Evolutionary conservation across 192 early-diverging fungal species (phyloP).

Genomic region (Backusella morwellensis): DNA sequence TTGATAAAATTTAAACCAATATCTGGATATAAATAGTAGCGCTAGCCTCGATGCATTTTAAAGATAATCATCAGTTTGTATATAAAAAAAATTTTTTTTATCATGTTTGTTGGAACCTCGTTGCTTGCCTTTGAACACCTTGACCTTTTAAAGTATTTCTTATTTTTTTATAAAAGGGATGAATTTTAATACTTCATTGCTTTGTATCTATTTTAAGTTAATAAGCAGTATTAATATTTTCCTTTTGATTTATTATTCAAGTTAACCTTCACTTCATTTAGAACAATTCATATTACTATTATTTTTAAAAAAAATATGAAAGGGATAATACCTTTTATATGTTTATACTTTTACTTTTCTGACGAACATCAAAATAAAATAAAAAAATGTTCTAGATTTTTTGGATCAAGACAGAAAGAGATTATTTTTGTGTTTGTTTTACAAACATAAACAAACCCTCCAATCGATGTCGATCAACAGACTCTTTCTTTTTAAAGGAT

Average conservation of each 20-base stretch:
- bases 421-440: not conserved
- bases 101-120: not conserved
- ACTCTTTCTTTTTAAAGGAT: not conserved
- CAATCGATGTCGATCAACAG: slow-evolving; percentile 1
- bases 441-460: slow-evolving; percentile 1
- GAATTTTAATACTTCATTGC: not conserved
- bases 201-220: not conserved
- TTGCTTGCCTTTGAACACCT: not conserved
- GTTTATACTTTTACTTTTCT: not conserved
- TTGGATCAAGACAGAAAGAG: not conserved
- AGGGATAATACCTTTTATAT: not conserved
- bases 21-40: not conserved
- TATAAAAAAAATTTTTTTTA: not conserved
- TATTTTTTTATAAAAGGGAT: not conserved
- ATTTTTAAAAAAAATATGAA: not conserved
- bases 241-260: not conserved
- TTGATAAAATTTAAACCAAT: not conserved
- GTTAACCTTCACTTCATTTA: not conserved
- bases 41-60: not conserved
- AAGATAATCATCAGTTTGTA: not conserved
- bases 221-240: not conserved
- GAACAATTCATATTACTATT: not conserved
- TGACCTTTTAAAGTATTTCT: not conserved
- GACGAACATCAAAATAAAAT: not conserved
- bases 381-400: slow-evolving; percentile 4